phyloP scores from a whole-genome alignment of 1,139 yeast species.

The Kazachstania sp. region DNA sequence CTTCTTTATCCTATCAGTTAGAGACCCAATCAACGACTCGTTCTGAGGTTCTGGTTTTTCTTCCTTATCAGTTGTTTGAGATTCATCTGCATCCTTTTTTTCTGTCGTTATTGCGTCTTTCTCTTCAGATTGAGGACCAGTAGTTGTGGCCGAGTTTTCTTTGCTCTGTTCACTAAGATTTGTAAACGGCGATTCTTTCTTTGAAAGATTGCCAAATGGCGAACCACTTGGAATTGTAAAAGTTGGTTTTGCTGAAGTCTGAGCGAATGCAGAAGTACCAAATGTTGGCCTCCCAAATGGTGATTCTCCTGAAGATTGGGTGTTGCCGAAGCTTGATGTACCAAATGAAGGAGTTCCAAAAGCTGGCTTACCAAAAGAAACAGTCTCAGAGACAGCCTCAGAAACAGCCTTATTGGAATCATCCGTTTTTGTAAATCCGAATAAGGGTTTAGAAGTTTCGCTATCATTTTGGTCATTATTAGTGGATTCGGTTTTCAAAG shows the following conservation, averaged over 20 bases:
- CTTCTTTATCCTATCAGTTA: conserved; percentile 24
- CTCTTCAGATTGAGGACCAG: too few species aligned
- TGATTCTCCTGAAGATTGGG: background rate
- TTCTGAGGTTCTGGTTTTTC: background rate
- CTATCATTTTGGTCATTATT: too few species aligned
- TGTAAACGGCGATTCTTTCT: conserved; percentile 8
- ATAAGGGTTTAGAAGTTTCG: too few species aligned
- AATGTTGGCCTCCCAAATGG: conserved; percentile 12
- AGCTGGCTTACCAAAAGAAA: conserved; percentile 9
- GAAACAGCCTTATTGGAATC: too few species aligned
- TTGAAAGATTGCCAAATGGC: conserved; percentile 1
- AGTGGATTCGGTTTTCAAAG: background rate
- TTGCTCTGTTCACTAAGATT: background rate
- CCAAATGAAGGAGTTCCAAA: conserved; percentile 1
- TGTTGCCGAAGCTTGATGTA: background rate
- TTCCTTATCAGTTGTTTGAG: conserved; percentile 14
- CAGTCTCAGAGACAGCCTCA: too few species aligned
- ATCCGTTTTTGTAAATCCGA: too few species aligned
- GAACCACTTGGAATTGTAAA: background rate
- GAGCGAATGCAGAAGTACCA: conserved; percentile 3
- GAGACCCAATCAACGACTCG: conserved; percentile 13
- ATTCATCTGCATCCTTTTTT: conserved; percentile 2
- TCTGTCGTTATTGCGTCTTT: background rate
- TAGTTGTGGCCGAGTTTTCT: conserved; percentile 6
- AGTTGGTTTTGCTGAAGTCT: background rate